phyloP scores from a whole-genome alignment of 1,284 basidiomycete species.

The Ceraceosorus guamensis region DNA sequence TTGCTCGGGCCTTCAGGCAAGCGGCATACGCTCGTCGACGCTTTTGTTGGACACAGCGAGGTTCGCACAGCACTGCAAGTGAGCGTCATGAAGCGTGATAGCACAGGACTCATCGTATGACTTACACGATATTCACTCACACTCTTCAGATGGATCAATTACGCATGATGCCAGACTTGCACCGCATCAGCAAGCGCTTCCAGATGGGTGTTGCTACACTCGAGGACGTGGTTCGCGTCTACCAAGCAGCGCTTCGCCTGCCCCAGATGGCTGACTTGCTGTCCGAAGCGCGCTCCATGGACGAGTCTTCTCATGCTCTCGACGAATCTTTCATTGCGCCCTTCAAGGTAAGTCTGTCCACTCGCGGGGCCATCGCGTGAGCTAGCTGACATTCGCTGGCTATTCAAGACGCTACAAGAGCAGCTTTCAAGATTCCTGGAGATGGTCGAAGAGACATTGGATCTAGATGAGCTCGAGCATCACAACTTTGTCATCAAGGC shows the following conservation, averaged over 20 bases:
- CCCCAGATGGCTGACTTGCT: conserved; percentile 64
- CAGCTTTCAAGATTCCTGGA: conserved; percentile 61
- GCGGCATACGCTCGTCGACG: conserved; percentile 61
- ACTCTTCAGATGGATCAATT: conserved; percentile 68
- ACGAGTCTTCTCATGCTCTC: conserved; percentile 16
- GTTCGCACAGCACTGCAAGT: conserved; percentile 58
- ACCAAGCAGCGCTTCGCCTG: conserved; percentile 64
- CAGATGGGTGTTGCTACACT: conserved; percentile 74
- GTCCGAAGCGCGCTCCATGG: conserved; percentile 50
- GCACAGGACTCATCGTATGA: no score
- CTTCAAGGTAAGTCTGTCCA: conserved; percentile 10
- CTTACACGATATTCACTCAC: conserved; percentile 49
- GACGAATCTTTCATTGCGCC: conserved; percentile 30
- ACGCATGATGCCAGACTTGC: conserved; percentile 87
- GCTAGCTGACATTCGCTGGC: not conserved
- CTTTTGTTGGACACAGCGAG: conserved; percentile 72
- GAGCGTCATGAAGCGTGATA: no score
- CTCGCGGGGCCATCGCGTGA: not conserved
- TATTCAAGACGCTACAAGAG: conserved; percentile 14
- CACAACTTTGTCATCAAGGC: conserved; percentile 91
- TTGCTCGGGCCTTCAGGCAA: not conserved
- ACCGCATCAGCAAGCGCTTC: conserved; percentile 85
- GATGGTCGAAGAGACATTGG: conserved; percentile 93
- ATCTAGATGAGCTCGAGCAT: conserved; percentile 71
- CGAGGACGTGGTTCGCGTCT: conserved; percentile 92